Conservation (phyloP, 805 yeast species). For the Hemisphaericaspora nanyangensis region DNA sequence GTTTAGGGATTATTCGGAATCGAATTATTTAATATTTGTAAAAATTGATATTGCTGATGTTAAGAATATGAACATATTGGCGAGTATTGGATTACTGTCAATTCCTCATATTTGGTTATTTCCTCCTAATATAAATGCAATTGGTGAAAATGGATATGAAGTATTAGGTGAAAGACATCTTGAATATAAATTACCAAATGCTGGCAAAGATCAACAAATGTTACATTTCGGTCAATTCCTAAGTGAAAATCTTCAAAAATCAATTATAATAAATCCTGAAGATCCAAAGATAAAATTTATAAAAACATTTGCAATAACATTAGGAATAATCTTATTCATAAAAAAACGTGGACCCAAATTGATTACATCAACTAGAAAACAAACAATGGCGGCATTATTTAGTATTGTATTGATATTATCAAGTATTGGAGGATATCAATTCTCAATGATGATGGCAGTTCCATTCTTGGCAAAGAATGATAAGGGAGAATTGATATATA, state of each 20-base stretch:
- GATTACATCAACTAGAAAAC: slow-evolving; percentile 17
- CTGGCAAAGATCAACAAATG: slow-evolving; percentile 30
- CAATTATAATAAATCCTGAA: slow-evolving; percentile 39
- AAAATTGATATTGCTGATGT: slow-evolving; percentile 45
- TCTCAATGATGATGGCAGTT: slow-evolving; percentile 53
- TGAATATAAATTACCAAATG: slow-evolving; percentile 35
- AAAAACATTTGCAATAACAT: slow-evolving; percentile 43
- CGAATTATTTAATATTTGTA: slow-evolving; percentile 42
- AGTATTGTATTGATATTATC: slow-evolving; percentile 33
- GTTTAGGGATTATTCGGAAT: slow-evolving; percentile 38
- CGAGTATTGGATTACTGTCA: slow-evolving; percentile 38
- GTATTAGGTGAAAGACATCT: slow-evolving; percentile 27
- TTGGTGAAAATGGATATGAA: slow-evolving; percentile 12
- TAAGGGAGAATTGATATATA: slow-evolving; percentile 47
- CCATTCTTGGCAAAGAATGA: slow-evolving; percentile 59
- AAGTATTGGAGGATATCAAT: slow-evolving; percentile 59
- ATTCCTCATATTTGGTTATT: slow-evolving; percentile 69
- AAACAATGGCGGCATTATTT: slow-evolving; percentile 13
- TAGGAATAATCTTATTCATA: slow-evolving; percentile 41
- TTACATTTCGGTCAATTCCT: slow-evolving; percentile 53
- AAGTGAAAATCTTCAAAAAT: slow-evolving; percentile 41
- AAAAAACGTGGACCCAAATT: slow-evolving; percentile 44
- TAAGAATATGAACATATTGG: slow-evolving; percentile 39
- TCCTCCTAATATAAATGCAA: slow-evolving; percentile 41
- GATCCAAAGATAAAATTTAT: slow-evolving; percentile 40